These are phyloP conservation scores for Austroboletus niveus DNA, from an alignment of 1,284 basidiomycete species.

Conservation along the genomic window DNA sequence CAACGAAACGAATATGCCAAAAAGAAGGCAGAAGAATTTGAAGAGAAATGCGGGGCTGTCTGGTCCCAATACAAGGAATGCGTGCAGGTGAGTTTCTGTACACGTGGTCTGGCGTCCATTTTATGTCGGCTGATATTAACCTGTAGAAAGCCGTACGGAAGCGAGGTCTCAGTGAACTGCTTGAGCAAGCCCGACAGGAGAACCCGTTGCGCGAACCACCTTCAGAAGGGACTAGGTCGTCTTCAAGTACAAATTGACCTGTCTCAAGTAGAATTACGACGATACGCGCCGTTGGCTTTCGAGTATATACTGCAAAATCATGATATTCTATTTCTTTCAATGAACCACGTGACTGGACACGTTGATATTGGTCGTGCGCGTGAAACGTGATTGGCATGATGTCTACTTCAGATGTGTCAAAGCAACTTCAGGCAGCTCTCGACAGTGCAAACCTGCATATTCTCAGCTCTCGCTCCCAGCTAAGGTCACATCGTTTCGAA, in stretches of 20 bases:
- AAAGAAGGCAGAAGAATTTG: slow-evolving; percentile 76
- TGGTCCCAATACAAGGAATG: slow-evolving; percentile 82
- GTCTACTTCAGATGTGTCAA: slow-evolving; percentile 23
- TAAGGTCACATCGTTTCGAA: slow-evolving; percentile 31
- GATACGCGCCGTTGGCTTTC: too few species aligned
- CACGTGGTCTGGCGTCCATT: background rate
- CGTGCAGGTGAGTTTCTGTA: slow-evolving; percentile 54
- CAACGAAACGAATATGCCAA: slow-evolving; percentile 34
- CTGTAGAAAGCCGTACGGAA: slow-evolving; percentile 77
- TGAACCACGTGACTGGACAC: too few species aligned
- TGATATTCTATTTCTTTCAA: too few species aligned
- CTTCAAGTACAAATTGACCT: slow-evolving; percentile 13
- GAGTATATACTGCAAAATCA: too few species aligned
- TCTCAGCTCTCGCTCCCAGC: slow-evolving; percentile 18
- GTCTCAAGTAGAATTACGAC: background rate
- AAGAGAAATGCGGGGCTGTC: slow-evolving; percentile 75
- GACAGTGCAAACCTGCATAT: slow-evolving; percentile 28
- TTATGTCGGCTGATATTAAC: slow-evolving; percentile 1
- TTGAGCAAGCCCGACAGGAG: slow-evolving; percentile 79
- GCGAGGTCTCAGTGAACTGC: slow-evolving; percentile 72
- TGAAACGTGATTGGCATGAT: slow-evolving; percentile 7
- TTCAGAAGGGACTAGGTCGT: slow-evolving; percentile 15
- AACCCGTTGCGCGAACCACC: slow-evolving; percentile 67
- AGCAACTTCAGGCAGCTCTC: slow-evolving; percentile 26
- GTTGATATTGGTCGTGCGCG: too few species aligned